A percentile compares a stretch with the other conserved stretches of the same genome.
These are phyloP conservation scores for Fusarium albosuccineum DNA, from an alignment of 2,329 filamentous ascomycete genomes.

Conservation along the genomic window DNA sequence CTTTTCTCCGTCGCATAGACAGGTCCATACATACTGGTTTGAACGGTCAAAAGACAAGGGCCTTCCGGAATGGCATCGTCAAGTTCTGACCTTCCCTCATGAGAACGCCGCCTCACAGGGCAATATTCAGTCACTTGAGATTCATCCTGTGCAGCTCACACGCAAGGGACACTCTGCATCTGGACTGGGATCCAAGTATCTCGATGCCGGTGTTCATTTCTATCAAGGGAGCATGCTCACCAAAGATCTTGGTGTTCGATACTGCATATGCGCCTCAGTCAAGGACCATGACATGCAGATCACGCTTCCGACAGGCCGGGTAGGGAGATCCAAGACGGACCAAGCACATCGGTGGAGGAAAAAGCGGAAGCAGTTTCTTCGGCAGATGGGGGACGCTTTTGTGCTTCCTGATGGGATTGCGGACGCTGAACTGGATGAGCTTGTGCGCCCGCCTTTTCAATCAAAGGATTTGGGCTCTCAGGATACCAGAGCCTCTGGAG, in stretches of 20 bases:
- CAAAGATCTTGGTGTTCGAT: conserved; percentile 58
- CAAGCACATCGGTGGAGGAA: conserved; percentile 47
- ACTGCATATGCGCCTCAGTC: conserved; percentile 52
- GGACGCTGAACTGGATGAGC: conserved; percentile 42
- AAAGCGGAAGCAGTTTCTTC: conserved; percentile 47
- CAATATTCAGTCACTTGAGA: conserved; percentile 45
- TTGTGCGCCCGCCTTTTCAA: conserved; percentile 31
- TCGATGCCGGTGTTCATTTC: conserved; percentile 55
- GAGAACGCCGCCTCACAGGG: conserved; percentile 9
- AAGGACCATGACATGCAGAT: conserved; percentile 43
- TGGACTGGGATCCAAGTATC: conserved; percentile 49
- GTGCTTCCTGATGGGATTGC: conserved; percentile 54
- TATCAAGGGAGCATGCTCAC: conserved; percentile 62
- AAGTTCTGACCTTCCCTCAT: conserved; percentile 48
- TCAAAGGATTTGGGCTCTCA: neutral
- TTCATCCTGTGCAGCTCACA: conserved; percentile 46
- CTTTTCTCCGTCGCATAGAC: conserved; percentile 49
- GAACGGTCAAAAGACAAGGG: conserved; percentile 33
- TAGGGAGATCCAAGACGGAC: conserved; percentile 44
- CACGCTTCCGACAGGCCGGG: conserved; percentile 44
- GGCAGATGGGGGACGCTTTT: conserved; percentile 49
- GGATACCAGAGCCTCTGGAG: conserved; percentile 5
- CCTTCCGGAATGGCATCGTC: conserved; percentile 55
- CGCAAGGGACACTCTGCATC: conserved; percentile 11
- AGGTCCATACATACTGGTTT: conserved; percentile 55